Evolutionary conservation across 345 rosid genomes (phyloP).

Genomic region (Limnanthes douglasii): DNA sequence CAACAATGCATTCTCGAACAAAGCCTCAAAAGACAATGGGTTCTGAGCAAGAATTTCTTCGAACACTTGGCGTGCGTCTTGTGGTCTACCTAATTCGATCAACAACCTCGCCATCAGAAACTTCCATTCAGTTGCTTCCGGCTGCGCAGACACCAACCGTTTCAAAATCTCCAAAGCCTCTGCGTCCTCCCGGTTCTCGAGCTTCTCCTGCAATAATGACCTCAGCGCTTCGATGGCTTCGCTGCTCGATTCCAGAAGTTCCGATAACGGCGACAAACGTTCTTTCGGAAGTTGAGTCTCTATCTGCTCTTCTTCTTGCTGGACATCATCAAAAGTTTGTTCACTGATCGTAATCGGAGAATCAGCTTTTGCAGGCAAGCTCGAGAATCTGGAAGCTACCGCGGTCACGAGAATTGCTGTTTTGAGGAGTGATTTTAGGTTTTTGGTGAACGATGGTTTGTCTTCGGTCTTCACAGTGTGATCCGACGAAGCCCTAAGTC

Average conservation of each 20-base stretch:
- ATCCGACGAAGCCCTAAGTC: slow-evolving; percentile 15
- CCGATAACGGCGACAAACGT: slow-evolving; percentile 20
- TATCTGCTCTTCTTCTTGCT: slow-evolving; percentile 6
- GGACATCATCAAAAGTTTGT: slow-evolving; percentile 10
- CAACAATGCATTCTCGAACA: slow-evolving; percentile 77
- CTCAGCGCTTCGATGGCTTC: slow-evolving; percentile 47
- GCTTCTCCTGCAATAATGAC: slow-evolving; percentile 46
- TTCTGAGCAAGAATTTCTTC: slow-evolving; percentile 62
- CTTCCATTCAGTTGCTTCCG: slow-evolving; percentile 55
- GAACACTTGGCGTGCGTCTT: slow-evolving; percentile 60
- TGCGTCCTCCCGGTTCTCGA: slow-evolving; percentile 56
- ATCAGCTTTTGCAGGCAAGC: slow-evolving; percentile 41
- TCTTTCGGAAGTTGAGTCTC: slow-evolving; percentile 4
- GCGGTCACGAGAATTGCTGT: slow-evolving; percentile 38
- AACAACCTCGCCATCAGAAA: slow-evolving; percentile 54
- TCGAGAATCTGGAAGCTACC: slow-evolving; percentile 26
- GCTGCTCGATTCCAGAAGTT: slow-evolving; percentile 27
- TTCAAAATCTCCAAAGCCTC: slow-evolving; percentile 39
- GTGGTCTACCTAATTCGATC: slow-evolving; percentile 36
- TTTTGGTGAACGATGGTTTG: slow-evolving; percentile 6
- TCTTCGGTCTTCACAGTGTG: slow-evolving; percentile 2
- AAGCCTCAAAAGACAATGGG: slow-evolving; percentile 76
- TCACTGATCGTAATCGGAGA: slow-evolving; percentile 26
- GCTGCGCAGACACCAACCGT: slow-evolving; percentile 37
- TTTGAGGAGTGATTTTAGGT: slow-evolving; percentile 29